Base-by-base conservation (phyloP, 352 stramenopile genomes). In the Pythium guiyangense region DNA sequence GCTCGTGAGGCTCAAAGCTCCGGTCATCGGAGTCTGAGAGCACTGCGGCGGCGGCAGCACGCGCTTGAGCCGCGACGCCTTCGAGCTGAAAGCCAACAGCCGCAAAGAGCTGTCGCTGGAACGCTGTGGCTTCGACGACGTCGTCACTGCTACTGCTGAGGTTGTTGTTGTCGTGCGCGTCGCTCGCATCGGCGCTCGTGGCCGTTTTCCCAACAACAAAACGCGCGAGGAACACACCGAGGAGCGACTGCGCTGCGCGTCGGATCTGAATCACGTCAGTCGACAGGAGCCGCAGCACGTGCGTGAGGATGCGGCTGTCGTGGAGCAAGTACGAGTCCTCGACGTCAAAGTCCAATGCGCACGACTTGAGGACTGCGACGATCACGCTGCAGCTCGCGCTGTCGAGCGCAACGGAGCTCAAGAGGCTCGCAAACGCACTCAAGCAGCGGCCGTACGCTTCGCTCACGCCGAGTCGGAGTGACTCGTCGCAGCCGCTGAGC, bases 321-420 rank as follows among this genome's bases (percentile, higher is more conserved):
- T 87, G 67, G 1, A 93, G 61, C 10, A 93, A 65, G 49, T 86
- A 86, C 9, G 76, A 73, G 45, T 93, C 84, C 35, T 92, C 80
- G 9, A 85, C 53, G n/a, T 92, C 70, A 45, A 88, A 93, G 46
- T 93, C 84, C 17, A 92, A 70, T 25, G 69, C 75, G 15, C 79
- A 79, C 0, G 69, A 62, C 49, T 84, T 86, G 17, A 91, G 64
- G 9, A 87, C 55, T 10, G 62, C 62, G 46, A 81, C 67, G 20
- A 83, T 67, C 22, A 85, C 50, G 42, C 62, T 50, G 29, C 65
- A 70, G 49, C 50, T 54, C 42, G 49, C 48, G 17, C 51, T 51
- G 50, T 77, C 63, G n/a, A 62, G 54, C 11, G 51, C 45, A 43
- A 62, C 54, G 29, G 39, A 67, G 17, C 29, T 68, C 47, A 75